Percentiles rank a stretch among this genome's conserved stretches.
Evolutionary conservation across 805 yeast genomes (phyloP).

Genomic region (Saturnispora halmiae): DNA sequence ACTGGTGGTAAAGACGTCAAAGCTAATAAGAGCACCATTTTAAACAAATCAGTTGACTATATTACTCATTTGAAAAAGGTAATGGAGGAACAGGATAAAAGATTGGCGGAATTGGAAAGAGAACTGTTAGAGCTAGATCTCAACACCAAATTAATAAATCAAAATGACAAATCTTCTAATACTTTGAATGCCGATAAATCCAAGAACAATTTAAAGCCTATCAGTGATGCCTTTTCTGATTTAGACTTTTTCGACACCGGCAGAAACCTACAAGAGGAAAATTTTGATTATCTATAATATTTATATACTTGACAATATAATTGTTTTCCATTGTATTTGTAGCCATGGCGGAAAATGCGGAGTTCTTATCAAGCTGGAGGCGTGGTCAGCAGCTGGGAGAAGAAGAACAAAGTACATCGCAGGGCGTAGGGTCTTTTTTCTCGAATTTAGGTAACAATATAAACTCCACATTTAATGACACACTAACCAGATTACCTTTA

Average conservation of each 20-base stretch:
- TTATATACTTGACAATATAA: neutral
- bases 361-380: slow-evolving; percentile 25
- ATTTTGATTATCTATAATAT: neutral
- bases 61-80: slow-evolving; percentile 57
- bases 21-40: slow-evolving; percentile 75
- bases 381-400: slow-evolving; percentile 7
- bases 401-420: slow-evolving; percentile 4
- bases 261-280: neutral
- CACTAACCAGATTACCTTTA: slow-evolving; percentile 51
- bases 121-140: slow-evolving; percentile 9
- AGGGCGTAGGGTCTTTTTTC: slow-evolving; percentile 10
- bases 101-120: slow-evolving; percentile 33
- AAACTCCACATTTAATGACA: slow-evolving; percentile 17
- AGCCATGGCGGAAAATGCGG: slow-evolving; percentile 18
- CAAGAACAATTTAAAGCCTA: neutral
- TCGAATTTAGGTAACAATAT: slow-evolving; percentile 13
- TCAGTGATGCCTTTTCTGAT: slow-evolving; percentile 1
- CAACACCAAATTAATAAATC: neutral
- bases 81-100: slow-evolving; percentile 43
- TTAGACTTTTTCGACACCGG: slow-evolving; percentile 9
- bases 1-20: slow-evolving; percentile 48
- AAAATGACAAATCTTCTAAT: no score
- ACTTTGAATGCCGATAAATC: no score
- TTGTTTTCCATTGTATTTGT: neutral
- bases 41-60: slow-evolving; percentile 74